Conservation (phyloP, 1,284 basidiomycete species). For the Naganishia liquefaciens region DNA sequence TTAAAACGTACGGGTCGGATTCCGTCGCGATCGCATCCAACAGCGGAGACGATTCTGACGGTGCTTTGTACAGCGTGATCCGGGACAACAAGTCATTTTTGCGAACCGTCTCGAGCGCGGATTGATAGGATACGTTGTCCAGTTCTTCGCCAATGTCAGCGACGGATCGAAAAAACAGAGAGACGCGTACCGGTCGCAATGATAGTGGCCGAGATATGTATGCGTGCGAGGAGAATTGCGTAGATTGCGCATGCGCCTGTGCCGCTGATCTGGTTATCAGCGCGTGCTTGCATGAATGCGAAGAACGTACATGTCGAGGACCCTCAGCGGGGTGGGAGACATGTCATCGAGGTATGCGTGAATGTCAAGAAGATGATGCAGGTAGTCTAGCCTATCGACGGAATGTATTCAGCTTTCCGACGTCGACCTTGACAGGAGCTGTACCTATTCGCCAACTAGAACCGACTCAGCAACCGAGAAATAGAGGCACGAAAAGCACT, state of each 20-base stretch:
- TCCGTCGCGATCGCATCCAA: slow-evolving; percentile 7
- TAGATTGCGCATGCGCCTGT: slow-evolving; percentile 91
- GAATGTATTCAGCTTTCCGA: not conserved
- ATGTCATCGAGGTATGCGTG: slow-evolving; percentile 34
- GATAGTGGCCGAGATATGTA: slow-evolving; percentile 59
- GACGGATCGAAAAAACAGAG: not conserved
- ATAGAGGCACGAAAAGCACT: slow-evolving; percentile 38
- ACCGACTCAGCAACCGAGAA: not conserved
- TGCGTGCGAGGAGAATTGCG: slow-evolving; percentile 69
- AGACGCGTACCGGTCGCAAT: not conserved
- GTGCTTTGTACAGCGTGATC: not conserved
- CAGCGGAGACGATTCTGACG: slow-evolving; percentile 23
- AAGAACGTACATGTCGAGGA: slow-evolving; percentile 57
- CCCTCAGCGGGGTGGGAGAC: slow-evolving; percentile 37
- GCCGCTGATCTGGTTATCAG: slow-evolving; percentile 63
- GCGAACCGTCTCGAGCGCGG: slow-evolving; percentile 61
- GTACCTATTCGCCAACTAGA: slow-evolving; percentile 50
- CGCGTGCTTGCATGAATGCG: slow-evolving; percentile 49
- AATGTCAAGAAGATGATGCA: slow-evolving; percentile 71
- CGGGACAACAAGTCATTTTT: not conserved
- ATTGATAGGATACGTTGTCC: slow-evolving; percentile 62
- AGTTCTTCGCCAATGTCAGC: slow-evolving; percentile 60
- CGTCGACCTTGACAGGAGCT: slow-evolving; percentile 11
- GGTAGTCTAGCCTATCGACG: slow-evolving; percentile 68
- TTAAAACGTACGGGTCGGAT: not conserved